These are phyloP conservation scores for Falciphora oryzae DNA, from an alignment of 2,329 filamentous ascomycete genomes.

Conservation along the genomic window DNA sequence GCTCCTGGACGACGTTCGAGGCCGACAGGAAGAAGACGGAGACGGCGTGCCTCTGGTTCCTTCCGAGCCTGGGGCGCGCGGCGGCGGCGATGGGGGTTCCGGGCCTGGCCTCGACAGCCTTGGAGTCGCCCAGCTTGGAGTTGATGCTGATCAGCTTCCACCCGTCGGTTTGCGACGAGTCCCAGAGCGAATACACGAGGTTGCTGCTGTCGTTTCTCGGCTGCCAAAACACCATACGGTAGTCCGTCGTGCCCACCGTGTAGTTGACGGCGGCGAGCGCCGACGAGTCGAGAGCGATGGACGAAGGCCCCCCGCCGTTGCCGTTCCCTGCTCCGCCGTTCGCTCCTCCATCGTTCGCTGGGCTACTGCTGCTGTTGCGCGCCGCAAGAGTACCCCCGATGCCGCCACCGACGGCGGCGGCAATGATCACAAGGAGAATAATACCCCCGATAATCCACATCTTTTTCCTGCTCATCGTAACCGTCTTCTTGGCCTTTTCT, in stretches of 20 bases:
- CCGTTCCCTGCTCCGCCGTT: background rate
- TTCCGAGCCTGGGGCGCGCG: background rate
- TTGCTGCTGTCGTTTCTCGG: background rate
- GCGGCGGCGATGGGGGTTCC: slow-evolving; percentile 2
- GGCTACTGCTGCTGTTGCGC: background rate
- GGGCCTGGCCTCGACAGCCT: background rate
- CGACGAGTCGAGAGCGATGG: background rate
- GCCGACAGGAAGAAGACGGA: background rate
- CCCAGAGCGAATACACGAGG: slow-evolving; percentile 4
- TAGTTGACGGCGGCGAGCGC: slow-evolving; percentile 1
- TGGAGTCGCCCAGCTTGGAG: background rate
- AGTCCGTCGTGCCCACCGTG: background rate
- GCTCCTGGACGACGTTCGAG: background rate
- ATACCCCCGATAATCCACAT: background rate
- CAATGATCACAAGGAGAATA: background rate
- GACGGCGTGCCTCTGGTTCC: background rate
- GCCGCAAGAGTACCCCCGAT: slow-evolving; percentile 3
- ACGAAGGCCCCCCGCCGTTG: background rate
- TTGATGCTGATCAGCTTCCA: background rate
- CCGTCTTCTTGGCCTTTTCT: slow-evolving; percentile 3
- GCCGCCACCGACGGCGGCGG: slow-evolving; percentile 4
- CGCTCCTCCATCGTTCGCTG: background rate
- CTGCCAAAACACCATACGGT: slow-evolving; percentile 7
- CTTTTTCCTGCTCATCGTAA: slow-evolving; percentile 1
- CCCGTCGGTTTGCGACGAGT: background rate